A percentile compares a stretch with the other conserved stretches of the same genome.
Evolutionary conservation across 768 basidiomycete genomes (phyloP).

Genomic region (Leccinum boreale): DNA sequence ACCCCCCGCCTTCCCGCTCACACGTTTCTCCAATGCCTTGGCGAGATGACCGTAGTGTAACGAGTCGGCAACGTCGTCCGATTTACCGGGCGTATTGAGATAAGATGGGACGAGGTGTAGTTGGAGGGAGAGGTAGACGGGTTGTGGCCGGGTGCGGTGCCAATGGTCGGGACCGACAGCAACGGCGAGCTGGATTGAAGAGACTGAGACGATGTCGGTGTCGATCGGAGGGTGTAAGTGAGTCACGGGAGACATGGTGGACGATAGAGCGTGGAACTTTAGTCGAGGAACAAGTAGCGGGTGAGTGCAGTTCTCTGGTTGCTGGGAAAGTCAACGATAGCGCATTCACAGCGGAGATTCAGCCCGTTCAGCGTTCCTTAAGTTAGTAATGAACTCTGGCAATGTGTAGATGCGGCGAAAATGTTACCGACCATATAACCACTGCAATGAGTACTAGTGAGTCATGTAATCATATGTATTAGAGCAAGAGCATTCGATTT

Average conservation of each 20-base stretch:
- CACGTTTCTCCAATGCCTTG: slow-evolving; percentile 41
- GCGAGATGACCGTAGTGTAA: slow-evolving; percentile 65
- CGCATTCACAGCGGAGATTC: too few relatives aligned
- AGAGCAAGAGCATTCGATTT: too few relatives aligned
- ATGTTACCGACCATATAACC: too few relatives aligned
- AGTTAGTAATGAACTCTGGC: too few relatives aligned
- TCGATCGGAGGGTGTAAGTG: neutral
- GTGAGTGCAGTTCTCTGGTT: neutral
- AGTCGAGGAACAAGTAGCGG: too few relatives aligned
- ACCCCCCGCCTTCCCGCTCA: slow-evolving; percentile 8
- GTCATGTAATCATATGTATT: too few relatives aligned
- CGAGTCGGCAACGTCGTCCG: slow-evolving; percentile 53
- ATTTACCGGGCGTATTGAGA: slow-evolving; percentile 42
- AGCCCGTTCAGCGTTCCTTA: too few relatives aligned
- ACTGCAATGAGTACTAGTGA: too few relatives aligned
- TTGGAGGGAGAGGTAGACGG: slow-evolving; percentile 46
- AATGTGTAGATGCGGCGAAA: too few relatives aligned
- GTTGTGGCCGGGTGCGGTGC: slow-evolving; percentile 46
- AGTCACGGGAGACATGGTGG: neutral
- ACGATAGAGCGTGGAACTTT: neutral
- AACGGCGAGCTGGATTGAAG: slow-evolving; percentile 39
- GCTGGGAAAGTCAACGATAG: neutral
- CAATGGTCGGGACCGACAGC: slow-evolving; percentile 51
- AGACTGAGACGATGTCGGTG: slow-evolving; percentile 45
- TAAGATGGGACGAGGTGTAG: slow-evolving; percentile 40